Conservation (phyloP, 179 eudicot species). For the Beta macrorhiza region DNA sequence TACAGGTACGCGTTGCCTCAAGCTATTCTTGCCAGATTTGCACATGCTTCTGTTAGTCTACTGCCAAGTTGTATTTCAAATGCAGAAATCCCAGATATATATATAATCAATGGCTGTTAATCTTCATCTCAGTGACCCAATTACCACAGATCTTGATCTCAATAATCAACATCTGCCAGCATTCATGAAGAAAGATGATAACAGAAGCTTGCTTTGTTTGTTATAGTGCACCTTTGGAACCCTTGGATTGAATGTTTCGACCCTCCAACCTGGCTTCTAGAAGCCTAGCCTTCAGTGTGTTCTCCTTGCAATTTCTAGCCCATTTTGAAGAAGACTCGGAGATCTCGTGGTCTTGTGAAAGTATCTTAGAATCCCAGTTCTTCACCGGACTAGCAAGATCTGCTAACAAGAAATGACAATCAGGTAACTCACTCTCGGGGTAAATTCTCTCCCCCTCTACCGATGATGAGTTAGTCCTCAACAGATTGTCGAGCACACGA, state of each 20-base stretch:
- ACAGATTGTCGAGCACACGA: constrained; percentile 43
- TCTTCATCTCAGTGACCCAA: constrained; percentile 1
- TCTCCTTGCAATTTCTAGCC: constrained; percentile 49
- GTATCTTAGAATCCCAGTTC: constrained; percentile 49
- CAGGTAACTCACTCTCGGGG: constrained; percentile 41
- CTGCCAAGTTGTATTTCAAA: constrained; percentile 25
- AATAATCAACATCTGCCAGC: not conserved
- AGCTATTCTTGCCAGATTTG: not conserved
- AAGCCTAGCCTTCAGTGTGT: constrained; percentile 75
- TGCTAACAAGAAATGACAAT: constrained; percentile 34
- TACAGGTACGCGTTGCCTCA: not conserved
- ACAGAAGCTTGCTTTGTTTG: not conserved
- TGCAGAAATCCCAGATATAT: not conserved
- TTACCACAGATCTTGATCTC: no score
- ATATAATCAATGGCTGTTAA: constrained; percentile 3
- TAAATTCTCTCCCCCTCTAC: constrained; percentile 52
- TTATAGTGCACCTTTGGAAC: constrained; percentile 38
- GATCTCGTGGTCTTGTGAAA: constrained; percentile 43
- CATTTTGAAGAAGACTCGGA: constrained; percentile 56
- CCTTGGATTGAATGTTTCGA: constrained; percentile 51
- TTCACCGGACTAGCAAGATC: constrained; percentile 44
- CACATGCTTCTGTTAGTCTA: not conserved
- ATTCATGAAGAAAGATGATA: constrained; percentile 19
- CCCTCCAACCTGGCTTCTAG: constrained; percentile 79
- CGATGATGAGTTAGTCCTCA: constrained; percentile 57